Base-by-base conservation (phyloP, 2,329 filamentous ascomycete genomes). In the Daldinia sp. region DNA sequence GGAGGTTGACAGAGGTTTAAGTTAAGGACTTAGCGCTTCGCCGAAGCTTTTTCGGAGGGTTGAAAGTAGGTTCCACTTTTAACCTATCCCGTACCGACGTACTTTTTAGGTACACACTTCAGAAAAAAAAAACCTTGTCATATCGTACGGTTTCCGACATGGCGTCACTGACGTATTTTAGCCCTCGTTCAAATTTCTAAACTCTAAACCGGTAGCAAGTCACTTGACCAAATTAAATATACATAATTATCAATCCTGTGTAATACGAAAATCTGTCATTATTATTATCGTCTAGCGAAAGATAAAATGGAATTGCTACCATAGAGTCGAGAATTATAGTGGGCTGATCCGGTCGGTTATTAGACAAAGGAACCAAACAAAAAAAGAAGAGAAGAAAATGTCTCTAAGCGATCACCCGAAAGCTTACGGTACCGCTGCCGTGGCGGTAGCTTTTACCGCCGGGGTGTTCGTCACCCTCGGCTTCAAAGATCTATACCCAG, bases 401-500 rank as follows among this genome's bases (percentile, higher is more conserved):
- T 86, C 88, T 70, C 78, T 90, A 63, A 87, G 83, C 75, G 84
- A 89, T 73, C 87, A 90, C 70, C 87, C 88, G 28, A 86, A 85
- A 76, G 86, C 84, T 68, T 90, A 90, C 76, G 87, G 88, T 79
- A 86, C 86, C 3, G 87, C 90, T 30, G 93, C 91, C 69, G 79
- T 94, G 46, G 85, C 88, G 63, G 82, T 89, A 20, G 92, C 92
- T 76, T 97, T 98, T 75, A 79, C 90, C n/a, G 86, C 92, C 9
- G 94, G 94, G 48, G 86, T 94, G 60, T 82, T 93, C 58, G 79
- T 94, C 63, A 93, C 93, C 0, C 81, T 96, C 2, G 90, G 91
- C 65, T 89, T 93, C 82, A 94, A 94, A 79, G 92, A 95, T 77
- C 79, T 94, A 41, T 94, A 94, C 74, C 90, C 92, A 0, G 90